These are phyloP conservation scores for Paramyrothecium sp. DNA, from an alignment of 2,329 filamentous ascomycete species.

Conservation along the genomic window DNA sequence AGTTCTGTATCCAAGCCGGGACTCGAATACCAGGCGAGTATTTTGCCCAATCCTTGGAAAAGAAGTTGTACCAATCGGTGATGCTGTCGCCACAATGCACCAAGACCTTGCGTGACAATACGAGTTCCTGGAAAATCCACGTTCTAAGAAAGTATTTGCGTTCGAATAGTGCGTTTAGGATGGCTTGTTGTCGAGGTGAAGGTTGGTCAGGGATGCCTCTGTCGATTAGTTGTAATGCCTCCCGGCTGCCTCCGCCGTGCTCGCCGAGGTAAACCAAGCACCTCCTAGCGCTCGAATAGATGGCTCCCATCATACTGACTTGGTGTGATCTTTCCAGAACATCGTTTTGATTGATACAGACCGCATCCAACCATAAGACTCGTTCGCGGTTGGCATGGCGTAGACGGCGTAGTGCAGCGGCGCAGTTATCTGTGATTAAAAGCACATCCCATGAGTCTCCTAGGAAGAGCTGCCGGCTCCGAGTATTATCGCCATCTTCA, in stretches of 20 bases:
- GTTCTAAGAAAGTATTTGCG: not conserved
- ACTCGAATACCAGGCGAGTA: not conserved
- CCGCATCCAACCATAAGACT: no score
- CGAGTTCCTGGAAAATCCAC: not conserved
- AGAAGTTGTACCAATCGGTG: not conserved
- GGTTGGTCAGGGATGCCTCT: not conserved
- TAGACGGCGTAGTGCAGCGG: no score
- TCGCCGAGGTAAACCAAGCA: not conserved
- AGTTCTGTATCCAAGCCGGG: not conserved
- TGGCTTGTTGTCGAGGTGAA: not conserved
- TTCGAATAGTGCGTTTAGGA: not conserved
- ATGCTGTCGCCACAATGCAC: not conserved
- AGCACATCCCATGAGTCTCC: no score
- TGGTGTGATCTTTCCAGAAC: no score
- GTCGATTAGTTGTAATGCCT: not conserved
- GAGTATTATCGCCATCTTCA: no score
- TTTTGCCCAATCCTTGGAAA: not conserved
- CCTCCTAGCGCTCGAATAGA: not conserved
- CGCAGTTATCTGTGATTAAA: no score
- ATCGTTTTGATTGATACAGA: no score
- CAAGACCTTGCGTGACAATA: not conserved
- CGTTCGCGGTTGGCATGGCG: no score
- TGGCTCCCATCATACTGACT: no score
- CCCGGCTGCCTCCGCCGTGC: not conserved
- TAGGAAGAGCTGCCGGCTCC: no score